These are phyloP conservation scores for Oxytropis ochrocephala DNA, from an alignment of 306 rosid genomes.

Conservation along the genomic window DNA sequence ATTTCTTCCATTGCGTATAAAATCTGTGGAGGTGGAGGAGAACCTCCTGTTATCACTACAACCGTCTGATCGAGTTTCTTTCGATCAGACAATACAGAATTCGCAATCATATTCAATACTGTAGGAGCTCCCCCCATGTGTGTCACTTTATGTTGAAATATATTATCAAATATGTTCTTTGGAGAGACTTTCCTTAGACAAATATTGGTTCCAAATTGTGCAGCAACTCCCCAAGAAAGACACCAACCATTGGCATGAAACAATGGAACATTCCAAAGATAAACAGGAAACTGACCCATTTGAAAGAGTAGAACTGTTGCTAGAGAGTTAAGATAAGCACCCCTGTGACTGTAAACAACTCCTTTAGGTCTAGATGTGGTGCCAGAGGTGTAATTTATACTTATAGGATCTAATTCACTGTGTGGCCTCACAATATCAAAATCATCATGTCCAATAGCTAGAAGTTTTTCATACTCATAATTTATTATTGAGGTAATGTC, in stretches of 20 bases:
- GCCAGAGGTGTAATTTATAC: constrained; percentile 82
- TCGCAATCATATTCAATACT: constrained; percentile 70
- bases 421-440: constrained; percentile 51
- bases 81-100: constrained; percentile 35
- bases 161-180: constrained; percentile 44
- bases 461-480: constrained; percentile 57
- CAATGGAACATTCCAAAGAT: constrained; percentile 87
- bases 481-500: constrained; percentile 14
- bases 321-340: constrained; percentile 75
- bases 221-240: constrained; percentile 70
- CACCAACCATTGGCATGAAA: constrained; percentile 91
- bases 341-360: constrained; percentile 71
- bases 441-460: constrained; percentile 30
- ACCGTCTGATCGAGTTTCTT: constrained; percentile 50
- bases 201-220: constrained; percentile 64
- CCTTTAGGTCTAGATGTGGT: constrained; percentile 94
- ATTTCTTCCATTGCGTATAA: constrained; percentile 60
- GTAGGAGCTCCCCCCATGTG: constrained; percentile 79
- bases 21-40: constrained; percentile 67
- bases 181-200: constrained; percentile 59
- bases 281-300: constrained; percentile 60
- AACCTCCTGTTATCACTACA: constrained; percentile 53
- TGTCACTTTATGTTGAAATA: constrained; percentile 50
- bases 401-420: constrained; percentile 78
- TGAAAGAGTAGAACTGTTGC: constrained; percentile 58